phyloP scores from a whole-genome alignment of 108 stramenopile species.

The Skeletonema potamos region DNA sequence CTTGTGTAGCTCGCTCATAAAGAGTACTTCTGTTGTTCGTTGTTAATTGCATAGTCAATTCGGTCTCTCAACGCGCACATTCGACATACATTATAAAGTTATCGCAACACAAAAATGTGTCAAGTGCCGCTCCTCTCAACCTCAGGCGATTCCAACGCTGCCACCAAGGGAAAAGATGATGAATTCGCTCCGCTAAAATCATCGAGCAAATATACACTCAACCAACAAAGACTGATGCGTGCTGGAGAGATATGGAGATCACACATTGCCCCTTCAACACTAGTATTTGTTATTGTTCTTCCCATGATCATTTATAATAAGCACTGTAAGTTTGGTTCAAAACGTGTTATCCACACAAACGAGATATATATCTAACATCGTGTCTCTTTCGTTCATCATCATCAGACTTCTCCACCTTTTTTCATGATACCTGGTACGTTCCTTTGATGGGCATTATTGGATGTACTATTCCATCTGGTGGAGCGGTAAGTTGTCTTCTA shows the following conservation, averaged over 20 bases:
- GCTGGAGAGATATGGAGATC: background rate
- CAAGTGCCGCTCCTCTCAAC: background rate
- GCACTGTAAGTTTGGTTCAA: background rate
- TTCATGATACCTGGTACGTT: constrained; percentile 7
- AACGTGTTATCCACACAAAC: background rate
- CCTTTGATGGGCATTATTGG: constrained; percentile 14
- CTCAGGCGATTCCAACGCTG: background rate
- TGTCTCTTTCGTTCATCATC: background rate
- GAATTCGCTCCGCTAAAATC: background rate
- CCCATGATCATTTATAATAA: background rate
- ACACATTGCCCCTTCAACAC: background rate
- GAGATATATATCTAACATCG: background rate
- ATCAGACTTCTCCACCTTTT: constrained; percentile 1
- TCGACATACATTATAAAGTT: background rate
- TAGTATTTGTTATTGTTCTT: background rate
- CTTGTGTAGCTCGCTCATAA: too few relatives aligned
- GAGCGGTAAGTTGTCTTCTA: background rate
- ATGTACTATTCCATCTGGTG: constrained; percentile 5
- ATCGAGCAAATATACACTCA: background rate
- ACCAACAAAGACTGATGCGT: background rate
- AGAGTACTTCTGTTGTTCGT: too few relatives aligned
- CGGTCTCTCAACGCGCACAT: too few relatives aligned
- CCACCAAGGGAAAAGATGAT: background rate
- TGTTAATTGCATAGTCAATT: too few relatives aligned
- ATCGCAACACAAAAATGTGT: background rate